Base-by-base conservation (phyloP, 106 monocot genomes). In the Narthecium ossifragum region DNA sequence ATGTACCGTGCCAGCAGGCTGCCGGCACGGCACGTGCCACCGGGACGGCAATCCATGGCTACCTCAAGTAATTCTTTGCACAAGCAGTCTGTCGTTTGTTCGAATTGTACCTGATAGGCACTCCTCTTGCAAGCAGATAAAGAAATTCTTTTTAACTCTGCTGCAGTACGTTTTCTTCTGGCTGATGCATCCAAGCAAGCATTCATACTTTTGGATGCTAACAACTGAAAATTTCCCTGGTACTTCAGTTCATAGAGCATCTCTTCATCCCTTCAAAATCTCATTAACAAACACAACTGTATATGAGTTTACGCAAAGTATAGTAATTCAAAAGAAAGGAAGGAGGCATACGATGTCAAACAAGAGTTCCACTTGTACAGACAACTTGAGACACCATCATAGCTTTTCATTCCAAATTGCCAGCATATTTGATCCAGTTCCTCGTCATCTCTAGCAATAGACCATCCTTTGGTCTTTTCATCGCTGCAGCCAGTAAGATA, bases 381-480 rank as follows among this genome's bases (percentile, higher is more conserved):
- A 39, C 87, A 92, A 53, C 60, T 68, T 57, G 78, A 53, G 24
- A 41, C 26, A 27, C 55, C 67, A 48, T 46, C 40, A 29, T 28
- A 75, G 39, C 45, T 62, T 46, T 51, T 76, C 34, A 55, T 53
- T 34, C 50, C 43, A 66, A 68, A 25, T 12, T 73, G 56, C 81
- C 84, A 84, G 69, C 84, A 92, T 39, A 88, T 80, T 51, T 72
- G 59, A 57, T 80, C 68, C 26, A 18, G 15, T 0, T 51, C 62
- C 26, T 52, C 37, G 18, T 70, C 36, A 59, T 72, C 26, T 15
- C 12, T 30, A 25, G 26, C 17, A 47, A 60, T 31, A 59, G 29
- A 28, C 92, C 92, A 92, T 18, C 84, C 76, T 60, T 61, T 80
- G 53, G 88, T 70, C 39, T 54, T 68, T 26, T 78, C 67, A 57